Conservation (phyloP, 192 early-diverging fungal species). For the Linnemannia zychae region DNA sequence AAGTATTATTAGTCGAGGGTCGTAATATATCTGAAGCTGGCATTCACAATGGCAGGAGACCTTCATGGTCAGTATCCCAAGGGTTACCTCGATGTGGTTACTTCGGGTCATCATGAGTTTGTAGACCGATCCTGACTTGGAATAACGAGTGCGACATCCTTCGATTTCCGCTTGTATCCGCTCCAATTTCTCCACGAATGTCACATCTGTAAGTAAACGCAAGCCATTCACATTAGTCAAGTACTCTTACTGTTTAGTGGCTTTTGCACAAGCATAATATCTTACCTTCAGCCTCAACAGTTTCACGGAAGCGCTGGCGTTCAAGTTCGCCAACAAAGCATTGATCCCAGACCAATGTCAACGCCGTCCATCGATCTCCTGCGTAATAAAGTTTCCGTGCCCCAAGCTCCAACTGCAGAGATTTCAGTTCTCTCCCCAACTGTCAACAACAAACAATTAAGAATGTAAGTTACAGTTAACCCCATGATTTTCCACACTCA, state of each 20-base stretch:
- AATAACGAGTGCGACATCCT: constrained; percentile 22
- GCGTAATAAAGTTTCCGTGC: constrained; percentile 40
- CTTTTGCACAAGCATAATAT: neutral
- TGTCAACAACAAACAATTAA: constrained; percentile 1
- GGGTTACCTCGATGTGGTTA: constrained; percentile 61
- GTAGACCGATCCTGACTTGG: constrained; percentile 43
- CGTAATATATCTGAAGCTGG: neutral
- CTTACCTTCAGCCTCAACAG: constrained; percentile 56
- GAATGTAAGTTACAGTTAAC: neutral
- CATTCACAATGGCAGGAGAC: neutral
- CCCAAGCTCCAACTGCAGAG: constrained; percentile 34
- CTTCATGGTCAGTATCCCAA: neutral
- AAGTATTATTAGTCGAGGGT: neutral
- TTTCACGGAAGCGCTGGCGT: constrained; percentile 53
- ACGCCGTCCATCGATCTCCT: constrained; percentile 36
- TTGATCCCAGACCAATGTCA: constrained; percentile 59
- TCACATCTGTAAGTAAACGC: neutral
- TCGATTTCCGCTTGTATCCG: constrained; percentile 42
- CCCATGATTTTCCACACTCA: neutral
- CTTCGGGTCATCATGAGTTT: constrained; percentile 61
- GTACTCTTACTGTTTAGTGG: neutral
- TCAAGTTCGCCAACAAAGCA: constrained; percentile 59
- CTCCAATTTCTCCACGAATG: constrained; percentile 47
- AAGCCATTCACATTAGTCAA: neutral
- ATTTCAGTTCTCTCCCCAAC: constrained; percentile 49